Evolutionary conservation across 2,329 filamentous ascomycete genomes (phyloP).

Genomic region (Rutstroemia sp.): DNA sequence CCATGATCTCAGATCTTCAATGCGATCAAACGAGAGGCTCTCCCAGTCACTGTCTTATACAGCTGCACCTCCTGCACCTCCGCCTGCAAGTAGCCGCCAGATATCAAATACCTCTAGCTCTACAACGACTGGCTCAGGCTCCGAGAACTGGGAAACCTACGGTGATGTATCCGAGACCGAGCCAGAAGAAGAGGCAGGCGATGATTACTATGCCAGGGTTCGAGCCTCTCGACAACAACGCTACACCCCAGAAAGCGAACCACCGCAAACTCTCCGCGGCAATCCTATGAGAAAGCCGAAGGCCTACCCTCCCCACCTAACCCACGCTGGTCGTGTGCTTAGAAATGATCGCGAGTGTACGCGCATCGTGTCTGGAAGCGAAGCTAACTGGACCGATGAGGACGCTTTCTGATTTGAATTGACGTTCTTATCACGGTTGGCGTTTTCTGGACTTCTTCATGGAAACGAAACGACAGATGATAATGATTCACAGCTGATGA

Average conservation of each 20-base stretch:
- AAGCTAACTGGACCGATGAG: constrained; percentile 56
- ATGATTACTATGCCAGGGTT: constrained; percentile 83
- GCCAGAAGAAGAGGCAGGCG: constrained; percentile 65
- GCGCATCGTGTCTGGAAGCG: constrained; percentile 55
- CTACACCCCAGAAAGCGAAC: constrained; percentile 40
- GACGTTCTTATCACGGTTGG: not conserved
- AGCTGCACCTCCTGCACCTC: constrained; percentile 21
- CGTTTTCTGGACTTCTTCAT: not conserved
- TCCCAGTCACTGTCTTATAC: constrained; percentile 22
- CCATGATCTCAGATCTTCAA: constrained; percentile 36
- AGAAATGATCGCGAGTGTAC: constrained; percentile 50
- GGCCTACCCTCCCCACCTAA: constrained; percentile 42
- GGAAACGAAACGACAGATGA: no score
- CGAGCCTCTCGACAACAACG: constrained; percentile 63
- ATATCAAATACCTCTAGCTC: constrained; percentile 62
- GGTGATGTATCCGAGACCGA: constrained; percentile 78
- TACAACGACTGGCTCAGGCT: constrained; percentile 66
- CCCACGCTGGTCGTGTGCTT: constrained; percentile 41
- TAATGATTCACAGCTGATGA: no score
- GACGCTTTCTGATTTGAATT: constrained; percentile 41
- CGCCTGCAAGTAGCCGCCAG: constrained; percentile 46
- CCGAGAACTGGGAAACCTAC: constrained; percentile 97
- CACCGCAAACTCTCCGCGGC: constrained; percentile 22
- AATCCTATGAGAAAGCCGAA: constrained; percentile 46
- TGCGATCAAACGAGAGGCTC: constrained; percentile 34